These are phyloP conservation scores for Calamus simplicifolius DNA, from an alignment of 176 grass and related monocot genomes.

Conservation along the genomic window DNA sequence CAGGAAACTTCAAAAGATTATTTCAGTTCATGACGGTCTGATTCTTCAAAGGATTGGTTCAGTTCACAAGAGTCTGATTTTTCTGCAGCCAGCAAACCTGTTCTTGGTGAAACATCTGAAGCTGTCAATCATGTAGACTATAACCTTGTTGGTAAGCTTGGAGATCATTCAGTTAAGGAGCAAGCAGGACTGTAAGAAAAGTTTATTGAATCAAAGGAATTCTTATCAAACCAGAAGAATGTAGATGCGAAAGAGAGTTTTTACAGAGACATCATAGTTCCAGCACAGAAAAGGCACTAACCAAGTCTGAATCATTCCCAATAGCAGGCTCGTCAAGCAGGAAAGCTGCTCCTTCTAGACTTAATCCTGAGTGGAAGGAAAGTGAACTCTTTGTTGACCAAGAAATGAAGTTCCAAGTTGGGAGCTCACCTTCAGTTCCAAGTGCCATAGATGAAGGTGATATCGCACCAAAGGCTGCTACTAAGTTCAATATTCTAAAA, in stretches of 20 bases:
- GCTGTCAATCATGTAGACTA: not conserved
- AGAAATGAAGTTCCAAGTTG: too few relatives aligned
- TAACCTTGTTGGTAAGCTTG: not conserved
- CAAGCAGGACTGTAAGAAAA: not conserved
- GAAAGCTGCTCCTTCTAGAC: not conserved
- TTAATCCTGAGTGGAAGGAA: not conserved
- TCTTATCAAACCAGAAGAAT: conserved; percentile 1
- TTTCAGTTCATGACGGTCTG: not conserved
- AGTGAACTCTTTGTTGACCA: not conserved
- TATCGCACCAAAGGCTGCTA: too few relatives aligned
- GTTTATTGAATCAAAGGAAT: not conserved
- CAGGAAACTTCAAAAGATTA: conserved; percentile 18
- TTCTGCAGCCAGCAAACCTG: too few relatives aligned
- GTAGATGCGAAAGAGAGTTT: not conserved
- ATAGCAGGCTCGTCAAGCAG: not conserved
- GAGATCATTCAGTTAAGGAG: conserved; percentile 4
- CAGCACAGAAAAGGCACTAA: not conserved
- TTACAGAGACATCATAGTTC: not conserved
- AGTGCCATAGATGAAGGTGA: too few relatives aligned
- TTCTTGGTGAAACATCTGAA: not conserved
- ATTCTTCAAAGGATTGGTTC: too few relatives aligned
- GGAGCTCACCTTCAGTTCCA: too few relatives aligned
- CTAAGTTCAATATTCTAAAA: conserved; percentile 10
- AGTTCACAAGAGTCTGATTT: too few relatives aligned
- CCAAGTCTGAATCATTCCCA: conserved; percentile 6